Conservation (phyloP, 2,329 filamentous ascomycete species). For the Corniculantispora saksenae region DNA sequence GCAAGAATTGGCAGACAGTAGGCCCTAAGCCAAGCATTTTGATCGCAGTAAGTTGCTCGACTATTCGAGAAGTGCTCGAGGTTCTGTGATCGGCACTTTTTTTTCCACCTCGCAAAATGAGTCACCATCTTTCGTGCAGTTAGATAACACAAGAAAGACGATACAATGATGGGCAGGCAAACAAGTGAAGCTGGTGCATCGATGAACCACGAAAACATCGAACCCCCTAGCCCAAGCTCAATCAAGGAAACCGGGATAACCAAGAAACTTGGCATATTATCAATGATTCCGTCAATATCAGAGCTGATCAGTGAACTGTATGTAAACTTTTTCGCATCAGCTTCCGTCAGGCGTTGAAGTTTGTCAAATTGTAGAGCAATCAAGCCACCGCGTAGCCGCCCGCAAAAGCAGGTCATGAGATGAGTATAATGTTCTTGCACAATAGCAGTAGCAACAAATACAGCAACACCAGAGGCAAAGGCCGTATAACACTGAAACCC, state of each 20-base stretch:
- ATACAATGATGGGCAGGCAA: not conserved
- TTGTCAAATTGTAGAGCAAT: constrained; percentile 50
- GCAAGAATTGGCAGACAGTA: not conserved
- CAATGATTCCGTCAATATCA: not conserved
- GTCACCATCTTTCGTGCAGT: not conserved
- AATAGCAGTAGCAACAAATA: not conserved
- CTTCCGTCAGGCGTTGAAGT: constrained; percentile 34
- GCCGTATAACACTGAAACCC: not conserved
- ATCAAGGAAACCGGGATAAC: not conserved
- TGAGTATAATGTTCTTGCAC: not conserved
- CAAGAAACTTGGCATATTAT: not conserved
- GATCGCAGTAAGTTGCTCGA: not conserved
- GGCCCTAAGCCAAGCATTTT: constrained; percentile 10
- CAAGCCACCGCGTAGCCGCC: constrained; percentile 33
- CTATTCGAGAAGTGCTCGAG: not conserved
- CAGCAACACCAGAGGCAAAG: not conserved
- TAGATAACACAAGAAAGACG: not conserved
- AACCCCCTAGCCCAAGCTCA: not conserved
- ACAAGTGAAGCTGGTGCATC: not conserved
- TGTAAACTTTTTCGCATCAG: constrained; percentile 29
- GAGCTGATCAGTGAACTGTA: not conserved
- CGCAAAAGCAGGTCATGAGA: constrained; percentile 26
- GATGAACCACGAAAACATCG: not conserved
- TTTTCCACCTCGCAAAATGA: not conserved
- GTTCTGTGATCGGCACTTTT: not conserved